phyloP scores from a whole-genome alignment of 805 yeast species.

The Cyberlindnera veronae region DNA sequence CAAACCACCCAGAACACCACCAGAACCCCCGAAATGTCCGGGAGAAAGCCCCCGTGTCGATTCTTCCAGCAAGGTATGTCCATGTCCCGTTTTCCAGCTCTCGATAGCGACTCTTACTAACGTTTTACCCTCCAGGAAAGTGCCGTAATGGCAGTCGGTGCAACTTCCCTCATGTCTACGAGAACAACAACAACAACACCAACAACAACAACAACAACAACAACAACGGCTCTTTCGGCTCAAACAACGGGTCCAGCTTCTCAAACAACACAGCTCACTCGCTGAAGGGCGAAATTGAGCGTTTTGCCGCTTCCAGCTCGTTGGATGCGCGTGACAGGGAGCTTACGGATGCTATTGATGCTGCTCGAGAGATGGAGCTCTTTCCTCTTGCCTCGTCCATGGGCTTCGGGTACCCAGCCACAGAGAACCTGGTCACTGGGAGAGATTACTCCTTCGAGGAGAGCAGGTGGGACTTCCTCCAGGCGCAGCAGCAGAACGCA shows the following conservation, averaged over 20 bases:
- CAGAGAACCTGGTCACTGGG: constrained; percentile 44
- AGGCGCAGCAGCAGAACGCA: constrained; percentile 37
- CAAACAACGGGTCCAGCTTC: too few relatives aligned
- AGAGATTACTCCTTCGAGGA: constrained; percentile 57
- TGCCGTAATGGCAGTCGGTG: constrained; percentile 44
- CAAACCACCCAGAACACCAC: background rate
- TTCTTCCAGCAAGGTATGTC: constrained; percentile 39
- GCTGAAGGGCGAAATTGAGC: constrained; percentile 7
- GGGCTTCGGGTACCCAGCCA: constrained; percentile 47
- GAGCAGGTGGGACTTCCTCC: constrained; percentile 41
- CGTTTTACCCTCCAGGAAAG: constrained; percentile 14
- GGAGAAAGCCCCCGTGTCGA: constrained; percentile 36
- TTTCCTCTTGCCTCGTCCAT: constrained; percentile 37
- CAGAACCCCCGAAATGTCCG: constrained; percentile 19
- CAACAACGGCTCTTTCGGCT: too few relatives aligned
- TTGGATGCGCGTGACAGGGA: constrained; percentile 28
- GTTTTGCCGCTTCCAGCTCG: constrained; percentile 1
- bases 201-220: too few relatives aligned
- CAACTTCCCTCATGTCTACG: constrained; percentile 39
- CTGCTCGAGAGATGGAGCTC: constrained; percentile 24
- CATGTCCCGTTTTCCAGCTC: background rate
- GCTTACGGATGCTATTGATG: constrained; percentile 25
- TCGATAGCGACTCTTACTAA: background rate
- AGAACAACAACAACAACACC: constrained; percentile 13
- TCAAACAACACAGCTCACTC: too few relatives aligned